Conservation (phyloP, 176 grass and related monocot genomes). For the Triticum turgidum region DNA sequence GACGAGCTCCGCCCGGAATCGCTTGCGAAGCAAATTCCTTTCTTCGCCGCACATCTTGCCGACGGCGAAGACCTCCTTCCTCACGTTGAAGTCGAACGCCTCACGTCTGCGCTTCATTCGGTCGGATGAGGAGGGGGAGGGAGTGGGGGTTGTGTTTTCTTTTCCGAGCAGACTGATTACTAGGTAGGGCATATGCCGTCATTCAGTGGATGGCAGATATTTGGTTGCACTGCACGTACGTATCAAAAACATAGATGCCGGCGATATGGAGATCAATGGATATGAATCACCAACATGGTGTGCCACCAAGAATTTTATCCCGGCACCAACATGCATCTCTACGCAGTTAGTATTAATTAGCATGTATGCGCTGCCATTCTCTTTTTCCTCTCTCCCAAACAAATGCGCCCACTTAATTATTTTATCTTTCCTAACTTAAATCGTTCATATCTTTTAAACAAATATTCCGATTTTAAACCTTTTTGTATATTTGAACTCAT, state of each 20-base stretch:
- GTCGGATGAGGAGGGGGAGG: too few species aligned
- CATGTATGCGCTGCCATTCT: too few species aligned
- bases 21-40: constrained; percentile 1
- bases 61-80: not conserved
- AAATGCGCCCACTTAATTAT: too few species aligned
- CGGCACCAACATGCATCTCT: too few species aligned
- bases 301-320: too few species aligned
- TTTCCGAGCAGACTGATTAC: not conserved
- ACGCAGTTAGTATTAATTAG: too few species aligned
- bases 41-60: not conserved
- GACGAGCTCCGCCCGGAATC: constrained; percentile 27
- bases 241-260: not conserved
- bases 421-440: too few species aligned
- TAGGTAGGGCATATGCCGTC: not conserved
- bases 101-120: not conserved
- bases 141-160: too few species aligned
- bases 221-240: not conserved
- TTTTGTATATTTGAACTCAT: too few species aligned
- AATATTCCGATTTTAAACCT: too few species aligned
- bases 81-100: constrained; percentile 11
- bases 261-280: not conserved
- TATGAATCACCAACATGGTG: not conserved
- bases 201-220: not conserved
- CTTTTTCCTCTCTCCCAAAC: too few species aligned
- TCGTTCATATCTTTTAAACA: too few species aligned